phyloP scores from a whole-genome alignment of 495 filamentous ascomycete genomes.

The Cudoniella acicularis region DNA sequence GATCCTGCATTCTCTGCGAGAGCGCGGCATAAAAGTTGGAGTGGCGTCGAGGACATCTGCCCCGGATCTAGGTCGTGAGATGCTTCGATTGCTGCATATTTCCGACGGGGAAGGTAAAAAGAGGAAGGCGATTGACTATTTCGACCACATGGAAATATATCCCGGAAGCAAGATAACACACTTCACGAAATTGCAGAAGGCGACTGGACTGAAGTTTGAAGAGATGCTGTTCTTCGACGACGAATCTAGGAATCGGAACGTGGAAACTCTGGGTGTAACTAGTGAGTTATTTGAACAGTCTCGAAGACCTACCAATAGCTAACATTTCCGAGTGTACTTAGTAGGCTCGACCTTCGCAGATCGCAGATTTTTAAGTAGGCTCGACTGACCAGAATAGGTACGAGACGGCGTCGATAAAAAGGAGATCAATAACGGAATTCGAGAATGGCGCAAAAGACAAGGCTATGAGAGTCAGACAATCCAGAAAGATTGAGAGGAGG shows the following conservation, averaged over 20 bases:
- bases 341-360: no score
- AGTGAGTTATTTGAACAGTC: conserved; percentile 29
- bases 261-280: conserved; percentile 77
- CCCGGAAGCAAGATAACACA: conserved; percentile 83
- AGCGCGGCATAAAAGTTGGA: conserved; percentile 58
- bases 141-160: conserved; percentile 88
- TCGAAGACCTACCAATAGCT: not conserved
- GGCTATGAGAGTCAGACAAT: conserved; percentile 28
- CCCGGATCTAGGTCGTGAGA: conserved; percentile 74
- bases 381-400: conserved; percentile 40
- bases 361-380: no score
- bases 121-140: conserved; percentile 64
- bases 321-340: no score
- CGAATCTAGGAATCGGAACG: conserved; percentile 80
- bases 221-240: conserved; percentile 99
- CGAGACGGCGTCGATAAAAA: conserved; percentile 72
- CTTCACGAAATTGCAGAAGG: conserved; percentile 66
- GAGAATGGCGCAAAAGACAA: conserved; percentile 75
- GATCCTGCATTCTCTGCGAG: conserved; percentile 60
- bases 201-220: conserved; percentile 61
- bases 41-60: conserved; percentile 80
- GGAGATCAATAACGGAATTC: conserved; percentile 76
- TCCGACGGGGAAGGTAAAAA: conserved; percentile 44
- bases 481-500: not conserved
- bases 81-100: conserved; percentile 72